Base-by-base conservation (phyloP, 2,329 filamentous ascomycete genomes). In the Alternaria arbusti region DNA sequence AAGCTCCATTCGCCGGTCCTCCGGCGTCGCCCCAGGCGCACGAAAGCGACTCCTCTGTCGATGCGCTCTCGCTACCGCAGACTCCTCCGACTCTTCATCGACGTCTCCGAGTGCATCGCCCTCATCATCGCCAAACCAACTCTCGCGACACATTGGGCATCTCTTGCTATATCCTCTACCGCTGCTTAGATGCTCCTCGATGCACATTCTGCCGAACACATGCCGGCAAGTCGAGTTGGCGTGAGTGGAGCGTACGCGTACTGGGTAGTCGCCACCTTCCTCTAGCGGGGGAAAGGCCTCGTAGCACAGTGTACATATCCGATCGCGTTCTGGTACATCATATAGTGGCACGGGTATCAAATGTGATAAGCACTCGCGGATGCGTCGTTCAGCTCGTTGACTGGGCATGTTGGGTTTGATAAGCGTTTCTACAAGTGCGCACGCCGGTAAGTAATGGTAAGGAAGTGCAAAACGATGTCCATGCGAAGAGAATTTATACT, bases 401-500 rank as follows among this genome's bases (percentile, higher is more conserved):
- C 23, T 47, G 9, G 23, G 8, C 45, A 47, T 25, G 11, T 25
- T 13, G 26, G 11, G 11, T 12, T 12, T 30, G 28, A 12, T 12
- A 30, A 30, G 28, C 11, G 28, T 30, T 12, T 30, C 11, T 11
- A 12, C 28, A 30, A 30, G 28, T 30, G 28, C 28, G 28, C 28
- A 30, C 28, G 28, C 11, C 1, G 28, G 28, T 26, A 10, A 26
- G 9, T 26, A 26, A 26, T 13, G 30, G 30, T 40, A 40, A 40
- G 32, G 32, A 40, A n/a, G 15, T 1, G 0, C 0, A 0, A n/a
- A n/a, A n/a, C 15, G 2, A 40, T 0, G 2, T n/a, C 2, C 15
- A 1, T 40, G 32, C 32, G 7, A 40, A 40, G 32, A 9, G 15
- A 2, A 9, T 0, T 36, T n/a, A n/a, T n/a, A 36, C 32, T 5